A percentile compares a stretch with the other conserved stretches of the same genome.
Conservation (phyloP, 164 flowering plant genomes). For the Annona cherimola region DNA sequence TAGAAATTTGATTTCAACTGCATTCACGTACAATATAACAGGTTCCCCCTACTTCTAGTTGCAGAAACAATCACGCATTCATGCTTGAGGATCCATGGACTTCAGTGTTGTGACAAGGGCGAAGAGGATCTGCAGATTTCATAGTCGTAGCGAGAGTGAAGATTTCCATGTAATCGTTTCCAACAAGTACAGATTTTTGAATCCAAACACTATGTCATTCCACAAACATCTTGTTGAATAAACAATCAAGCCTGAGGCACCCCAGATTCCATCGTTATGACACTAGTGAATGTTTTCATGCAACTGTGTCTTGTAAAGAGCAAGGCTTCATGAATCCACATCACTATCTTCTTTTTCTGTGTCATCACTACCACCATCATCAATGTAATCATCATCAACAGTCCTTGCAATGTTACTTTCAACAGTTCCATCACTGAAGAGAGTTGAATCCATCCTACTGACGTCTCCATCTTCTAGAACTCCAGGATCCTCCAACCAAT, state of each 20-base stretch:
- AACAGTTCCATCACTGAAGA: slow-evolving; percentile 11
- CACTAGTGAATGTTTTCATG: neutral
- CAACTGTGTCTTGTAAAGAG: neutral
- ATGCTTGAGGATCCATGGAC: neutral
- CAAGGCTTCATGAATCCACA: slow-evolving; percentile 7
- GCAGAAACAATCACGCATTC: neutral
- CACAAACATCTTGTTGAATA: too few species aligned
- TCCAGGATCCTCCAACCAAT: slow-evolving; percentile 27
- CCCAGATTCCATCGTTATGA: neutral
- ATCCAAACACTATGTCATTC: too few species aligned
- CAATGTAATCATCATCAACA: slow-evolving; percentile 8
- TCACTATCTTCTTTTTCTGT: slow-evolving; percentile 8
- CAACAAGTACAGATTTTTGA: too few species aligned
- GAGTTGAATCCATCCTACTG: slow-evolving; percentile 20
- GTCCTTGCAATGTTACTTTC: slow-evolving; percentile 6
- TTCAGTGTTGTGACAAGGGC: too few species aligned
- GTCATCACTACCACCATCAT: slow-evolving; percentile 12
- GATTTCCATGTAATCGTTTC: too few species aligned
- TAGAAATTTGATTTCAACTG: neutral
- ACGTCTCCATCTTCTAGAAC: slow-evolving; percentile 13
- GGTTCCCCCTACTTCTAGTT: neutral
- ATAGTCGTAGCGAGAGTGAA: too few species aligned
- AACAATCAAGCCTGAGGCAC: too few species aligned
- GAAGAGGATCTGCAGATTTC: too few species aligned
- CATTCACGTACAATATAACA: neutral